Conservation (phyloP, 1,284 basidiomycete genomes). For the Pascua sp. region DNA sequence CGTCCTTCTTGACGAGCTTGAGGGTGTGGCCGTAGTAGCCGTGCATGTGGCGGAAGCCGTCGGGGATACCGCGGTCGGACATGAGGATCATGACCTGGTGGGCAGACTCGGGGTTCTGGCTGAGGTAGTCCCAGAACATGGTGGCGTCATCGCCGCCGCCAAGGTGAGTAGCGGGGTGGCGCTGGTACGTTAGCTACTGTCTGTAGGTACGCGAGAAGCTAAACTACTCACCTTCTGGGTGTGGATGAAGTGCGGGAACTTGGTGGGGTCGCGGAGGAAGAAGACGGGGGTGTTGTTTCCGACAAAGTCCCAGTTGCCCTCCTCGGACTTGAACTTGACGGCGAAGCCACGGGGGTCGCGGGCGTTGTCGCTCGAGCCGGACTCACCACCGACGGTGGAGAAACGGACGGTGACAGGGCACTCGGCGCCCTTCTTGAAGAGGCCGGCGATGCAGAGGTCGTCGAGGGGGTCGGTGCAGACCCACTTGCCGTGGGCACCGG, state of each 20-base stretch:
- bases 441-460: slow-evolving; percentile 69
- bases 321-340: slow-evolving; percentile 80
- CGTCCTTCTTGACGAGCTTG: slow-evolving; percentile 82
- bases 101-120: slow-evolving; percentile 84
- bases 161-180: slow-evolving; percentile 54
- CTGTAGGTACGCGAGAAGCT: no score
- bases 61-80: slow-evolving; percentile 80
- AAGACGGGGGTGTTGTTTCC: slow-evolving; percentile 80
- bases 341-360: slow-evolving; percentile 85
- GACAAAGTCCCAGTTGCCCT: slow-evolving; percentile 89
- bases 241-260: slow-evolving; percentile 76
- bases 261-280: slow-evolving; percentile 32
- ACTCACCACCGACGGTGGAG: slow-evolving; percentile 62
- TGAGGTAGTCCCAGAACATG: slow-evolving; percentile 73
- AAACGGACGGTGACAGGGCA: slow-evolving; percentile 52
- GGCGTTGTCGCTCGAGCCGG: slow-evolving; percentile 78
- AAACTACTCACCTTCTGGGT: no score
- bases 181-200: no score
- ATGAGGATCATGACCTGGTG: slow-evolving; percentile 71
- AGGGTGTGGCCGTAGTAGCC: slow-evolving; percentile 91
- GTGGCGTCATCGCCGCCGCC: slow-evolving; percentile 41
- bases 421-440: slow-evolving; percentile 73
- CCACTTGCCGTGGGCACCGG: slow-evolving; percentile 86
- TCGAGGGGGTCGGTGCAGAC: slow-evolving; percentile 77
- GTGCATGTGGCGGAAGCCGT: slow-evolving; percentile 67